Conservation (phyloP, 2,329 filamentous ascomycete genomes). For the Graphium sp. region DNA sequence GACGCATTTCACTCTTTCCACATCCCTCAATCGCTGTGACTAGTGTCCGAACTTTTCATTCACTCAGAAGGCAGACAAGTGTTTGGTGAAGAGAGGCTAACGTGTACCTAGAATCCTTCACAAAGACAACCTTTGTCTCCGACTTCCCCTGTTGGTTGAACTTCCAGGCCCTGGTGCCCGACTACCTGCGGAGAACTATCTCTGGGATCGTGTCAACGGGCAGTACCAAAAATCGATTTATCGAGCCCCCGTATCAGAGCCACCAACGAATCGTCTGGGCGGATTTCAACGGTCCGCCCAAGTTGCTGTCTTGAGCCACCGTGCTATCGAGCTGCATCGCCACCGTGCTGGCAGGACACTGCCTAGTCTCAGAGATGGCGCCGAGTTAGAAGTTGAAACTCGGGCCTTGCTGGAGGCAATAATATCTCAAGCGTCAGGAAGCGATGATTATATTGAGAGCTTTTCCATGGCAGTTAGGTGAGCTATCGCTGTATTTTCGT, state of each 20-base stretch:
- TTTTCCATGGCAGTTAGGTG: too few species aligned
- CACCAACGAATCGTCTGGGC: conserved; percentile 14
- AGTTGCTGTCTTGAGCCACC: conserved; percentile 16
- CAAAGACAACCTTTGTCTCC: conserved; percentile 13
- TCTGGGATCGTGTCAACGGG: conserved; percentile 12
- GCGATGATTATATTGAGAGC: too few species aligned
- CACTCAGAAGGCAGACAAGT: too few species aligned
- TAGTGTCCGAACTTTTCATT: background rate
- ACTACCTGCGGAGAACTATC: conserved; percentile 15
- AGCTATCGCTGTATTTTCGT: too few species aligned
- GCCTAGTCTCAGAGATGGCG: too few species aligned
- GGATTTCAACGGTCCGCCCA: conserved; percentile 18
- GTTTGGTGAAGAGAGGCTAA: too few species aligned
- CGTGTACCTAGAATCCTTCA: conserved; percentile 11
- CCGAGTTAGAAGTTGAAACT: too few species aligned
- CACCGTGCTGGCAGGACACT: too few species aligned
- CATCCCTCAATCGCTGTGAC: background rate
- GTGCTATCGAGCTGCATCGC: conserved; percentile 12
- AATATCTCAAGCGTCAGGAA: too few species aligned
- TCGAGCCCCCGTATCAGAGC: conserved; percentile 11
- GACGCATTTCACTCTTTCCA: background rate
- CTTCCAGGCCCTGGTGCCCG: conserved; percentile 17
- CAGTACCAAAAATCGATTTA: conserved; percentile 9
- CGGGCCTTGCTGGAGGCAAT: too few species aligned
- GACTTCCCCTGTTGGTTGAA: conserved; percentile 16